Evolutionary conservation across 148 eudicot genomes (phyloP).

Genomic region (Chenopodium formosanum): DNA sequence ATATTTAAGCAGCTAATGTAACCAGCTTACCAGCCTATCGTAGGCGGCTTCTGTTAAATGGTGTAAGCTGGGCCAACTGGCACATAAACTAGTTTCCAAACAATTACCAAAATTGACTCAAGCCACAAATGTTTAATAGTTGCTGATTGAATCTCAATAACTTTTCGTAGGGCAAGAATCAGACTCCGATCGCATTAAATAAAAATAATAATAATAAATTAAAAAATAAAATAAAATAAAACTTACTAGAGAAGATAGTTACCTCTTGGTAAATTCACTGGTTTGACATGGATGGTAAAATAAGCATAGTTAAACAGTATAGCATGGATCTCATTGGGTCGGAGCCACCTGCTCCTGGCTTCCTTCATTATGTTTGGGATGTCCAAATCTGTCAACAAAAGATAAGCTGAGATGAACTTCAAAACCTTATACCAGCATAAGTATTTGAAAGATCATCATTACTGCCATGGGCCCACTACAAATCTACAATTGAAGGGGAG

Average conservation of each 20-base stretch:
- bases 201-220: too few relatives aligned
- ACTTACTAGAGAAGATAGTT: slow-evolving; percentile 10
- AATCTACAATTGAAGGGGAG: neutral
- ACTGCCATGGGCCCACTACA: neutral
- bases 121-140: neutral
- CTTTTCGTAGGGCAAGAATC: neutral
- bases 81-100: neutral
- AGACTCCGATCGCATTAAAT: neutral
- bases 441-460: neutral
- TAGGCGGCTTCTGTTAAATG: neutral
- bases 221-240: neutral
- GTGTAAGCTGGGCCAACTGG: neutral
- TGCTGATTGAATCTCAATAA: neutral
- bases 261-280: slow-evolving; percentile 81
- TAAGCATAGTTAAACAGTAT: slow-evolving; percentile 62
- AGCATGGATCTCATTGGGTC: slow-evolving; percentile 95
- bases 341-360: slow-evolving; percentile 86
- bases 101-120: neutral
- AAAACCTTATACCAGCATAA: neutral
- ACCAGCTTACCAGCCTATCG: neutral
- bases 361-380: slow-evolving; percentile 57
- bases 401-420: slow-evolving; percentile 10
- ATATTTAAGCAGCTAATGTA: neutral
- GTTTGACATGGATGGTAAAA: slow-evolving; percentile 71
- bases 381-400: slow-evolving; percentile 71